Percentiles rank a stretch among this genome's conserved stretches.
These are phyloP conservation scores for Calonectria hongkongensis DNA, from an alignment of 2,329 filamentous ascomycete species.

Conservation along the genomic window DNA sequence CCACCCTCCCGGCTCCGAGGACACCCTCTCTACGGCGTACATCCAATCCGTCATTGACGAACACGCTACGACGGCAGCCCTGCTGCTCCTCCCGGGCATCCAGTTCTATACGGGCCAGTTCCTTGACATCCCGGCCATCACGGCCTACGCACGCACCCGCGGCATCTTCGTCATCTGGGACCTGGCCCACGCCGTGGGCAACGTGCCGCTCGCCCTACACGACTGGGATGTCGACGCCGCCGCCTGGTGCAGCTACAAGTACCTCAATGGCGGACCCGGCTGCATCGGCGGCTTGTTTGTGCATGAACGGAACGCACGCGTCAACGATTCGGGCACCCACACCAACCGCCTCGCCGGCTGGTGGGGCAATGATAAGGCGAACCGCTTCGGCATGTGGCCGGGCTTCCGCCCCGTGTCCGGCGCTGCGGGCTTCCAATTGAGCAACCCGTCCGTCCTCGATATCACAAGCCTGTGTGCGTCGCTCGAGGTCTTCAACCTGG, in stretches of 20 bases:
- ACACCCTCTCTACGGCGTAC: slow-evolving; percentile 78
- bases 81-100: slow-evolving; percentile 86
- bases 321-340: slow-evolving; percentile 68
- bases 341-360: slow-evolving; percentile 82
- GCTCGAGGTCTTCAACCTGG: slow-evolving; percentile 73
- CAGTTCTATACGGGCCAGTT: slow-evolving; percentile 92
- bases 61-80: slow-evolving; percentile 80
- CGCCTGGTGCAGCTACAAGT: slow-evolving; percentile 93
- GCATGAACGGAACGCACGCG: slow-evolving; percentile 79
- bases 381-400: slow-evolving; percentile 86
- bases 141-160: slow-evolving; percentile 80
- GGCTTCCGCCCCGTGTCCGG: slow-evolving; percentile 83
- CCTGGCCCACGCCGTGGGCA: slow-evolving; percentile 87
- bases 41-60: slow-evolving; percentile 83
- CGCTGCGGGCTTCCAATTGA: slow-evolving; percentile 85
- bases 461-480: slow-evolving; percentile 81
- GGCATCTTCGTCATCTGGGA: slow-evolving; percentile 87
- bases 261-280: slow-evolving; percentile 87
- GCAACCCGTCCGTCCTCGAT: slow-evolving; percentile 84
- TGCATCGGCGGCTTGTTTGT: slow-evolving; percentile 86
- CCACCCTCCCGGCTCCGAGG: slow-evolving; percentile 69
- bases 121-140: slow-evolving; percentile 86
- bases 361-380: slow-evolving; percentile 85
- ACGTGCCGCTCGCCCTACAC: slow-evolving; percentile 83
- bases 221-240: slow-evolving; percentile 92